Evolutionary conservation across 352 stramenopile species (phyloP).

Genomic region (Phytophthora vignae): DNA sequence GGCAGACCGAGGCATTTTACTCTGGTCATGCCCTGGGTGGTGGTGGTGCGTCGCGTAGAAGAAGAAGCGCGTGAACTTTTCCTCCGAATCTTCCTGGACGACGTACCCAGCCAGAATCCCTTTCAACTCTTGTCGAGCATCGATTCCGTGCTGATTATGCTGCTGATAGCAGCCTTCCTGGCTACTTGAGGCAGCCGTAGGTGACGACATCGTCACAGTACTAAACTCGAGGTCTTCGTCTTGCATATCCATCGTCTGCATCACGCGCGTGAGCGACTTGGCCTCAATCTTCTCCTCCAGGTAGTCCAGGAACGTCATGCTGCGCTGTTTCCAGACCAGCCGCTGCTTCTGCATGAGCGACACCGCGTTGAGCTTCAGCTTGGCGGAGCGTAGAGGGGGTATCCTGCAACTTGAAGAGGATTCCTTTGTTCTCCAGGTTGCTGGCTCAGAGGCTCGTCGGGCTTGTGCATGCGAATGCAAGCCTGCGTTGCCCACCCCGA

Average conservation of each 20-base stretch:
- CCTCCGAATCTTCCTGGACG: slow-evolving; percentile 61
- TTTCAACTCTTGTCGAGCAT: slow-evolving; percentile 37
- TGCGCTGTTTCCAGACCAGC: slow-evolving; percentile 55
- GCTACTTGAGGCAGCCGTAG: slow-evolving; percentile 28
- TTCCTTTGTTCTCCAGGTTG: slow-evolving; percentile 14
- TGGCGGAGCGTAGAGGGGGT: slow-evolving; percentile 31
- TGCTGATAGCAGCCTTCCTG: slow-evolving; percentile 25
- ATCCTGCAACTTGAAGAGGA: slow-evolving; percentile 4
- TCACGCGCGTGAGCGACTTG: slow-evolving; percentile 68
- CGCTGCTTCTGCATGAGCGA: slow-evolving; percentile 62
- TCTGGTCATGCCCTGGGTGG: slow-evolving; percentile 13
- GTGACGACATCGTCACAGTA: slow-evolving; percentile 31
- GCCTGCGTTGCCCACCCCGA: slow-evolving; percentile 1
- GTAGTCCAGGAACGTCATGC: slow-evolving; percentile 70
- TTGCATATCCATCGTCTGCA: slow-evolving; percentile 60
- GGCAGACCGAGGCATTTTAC: slow-evolving; percentile 40
- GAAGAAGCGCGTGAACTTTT: slow-evolving; percentile 71
- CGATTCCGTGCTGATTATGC: slow-evolving; percentile 24
- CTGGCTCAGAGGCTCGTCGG: slow-evolving; percentile 28
- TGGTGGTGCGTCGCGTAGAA: slow-evolving; percentile 59
- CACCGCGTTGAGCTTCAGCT: slow-evolving; percentile 61
- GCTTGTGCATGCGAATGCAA: slow-evolving; percentile 13
- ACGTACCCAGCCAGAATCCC: slow-evolving; percentile 66
- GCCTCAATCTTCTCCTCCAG: slow-evolving; percentile 59
- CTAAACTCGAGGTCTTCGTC: slow-evolving; percentile 43